Percentiles rank a stretch among this genome's conserved stretches.
These are phyloP conservation scores for Aspergillus spinulosporus DNA, from an alignment of 2,329 filamentous ascomycete genomes.

Conservation along the genomic window DNA sequence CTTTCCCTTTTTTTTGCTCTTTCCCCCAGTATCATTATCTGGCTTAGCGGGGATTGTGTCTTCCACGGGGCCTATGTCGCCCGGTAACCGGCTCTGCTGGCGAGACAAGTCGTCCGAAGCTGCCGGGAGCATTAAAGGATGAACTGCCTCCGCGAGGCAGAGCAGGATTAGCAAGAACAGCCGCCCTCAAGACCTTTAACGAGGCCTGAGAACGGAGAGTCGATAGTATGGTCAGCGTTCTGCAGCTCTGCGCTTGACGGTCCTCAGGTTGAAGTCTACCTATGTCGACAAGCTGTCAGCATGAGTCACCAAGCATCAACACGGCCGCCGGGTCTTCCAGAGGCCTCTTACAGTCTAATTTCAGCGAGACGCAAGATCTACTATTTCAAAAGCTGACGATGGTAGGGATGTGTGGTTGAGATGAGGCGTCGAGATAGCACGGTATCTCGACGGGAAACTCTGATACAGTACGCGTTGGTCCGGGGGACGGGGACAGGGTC, in stretches of 20 bases:
- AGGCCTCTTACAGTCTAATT: not conserved
- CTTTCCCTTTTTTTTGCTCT: conserved; percentile 44
- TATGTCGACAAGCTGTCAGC: conserved; percentile 18
- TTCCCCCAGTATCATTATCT: conserved; percentile 38
- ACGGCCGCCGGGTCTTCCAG: too few species aligned
- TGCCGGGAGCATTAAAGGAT: conserved; percentile 45
- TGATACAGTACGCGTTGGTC: conserved; percentile 30
- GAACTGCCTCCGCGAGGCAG: conserved; percentile 34
- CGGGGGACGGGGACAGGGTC: conserved; percentile 26
- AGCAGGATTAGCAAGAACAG: conserved; percentile 13
- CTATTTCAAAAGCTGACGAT: not conserved
- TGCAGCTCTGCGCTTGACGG: conserved; percentile 8
- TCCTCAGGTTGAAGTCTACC: conserved; percentile 5
- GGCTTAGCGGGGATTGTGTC: conserved; percentile 28
- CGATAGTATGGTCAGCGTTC: conserved; percentile 9
- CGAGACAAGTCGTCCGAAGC: conserved; percentile 41
- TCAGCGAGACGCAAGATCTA: not conserved
- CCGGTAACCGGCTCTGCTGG: conserved; percentile 39
- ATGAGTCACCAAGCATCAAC: conserved; percentile 18
- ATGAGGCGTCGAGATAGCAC: conserved; percentile 11
- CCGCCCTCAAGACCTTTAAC: conserved; percentile 34
- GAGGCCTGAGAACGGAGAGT: conserved; percentile 36
- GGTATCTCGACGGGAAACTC: conserved; percentile 31
- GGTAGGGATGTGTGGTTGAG: not conserved
- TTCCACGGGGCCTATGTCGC: conserved; percentile 32